phyloP scores from a whole-genome alignment of 805 yeast genomes.

The Metschnikowia amazonensis region DNA sequence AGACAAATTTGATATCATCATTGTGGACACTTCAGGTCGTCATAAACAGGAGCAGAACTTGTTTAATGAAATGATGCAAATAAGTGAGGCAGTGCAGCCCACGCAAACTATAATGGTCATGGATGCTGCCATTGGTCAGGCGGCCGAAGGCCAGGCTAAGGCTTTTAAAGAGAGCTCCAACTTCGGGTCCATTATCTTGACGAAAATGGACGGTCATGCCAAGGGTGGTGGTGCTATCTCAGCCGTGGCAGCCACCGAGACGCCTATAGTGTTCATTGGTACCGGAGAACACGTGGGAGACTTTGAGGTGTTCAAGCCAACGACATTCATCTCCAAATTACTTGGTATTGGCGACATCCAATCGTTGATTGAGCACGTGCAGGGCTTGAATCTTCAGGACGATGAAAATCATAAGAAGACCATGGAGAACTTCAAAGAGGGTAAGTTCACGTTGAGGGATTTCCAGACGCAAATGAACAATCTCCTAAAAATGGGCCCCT shows the following conservation, averaged over 20 bases:
- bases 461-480: conserved; percentile 93
- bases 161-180: conserved; percentile 92
- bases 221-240: conserved; percentile 99
- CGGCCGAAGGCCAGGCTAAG: conserved; percentile 90
- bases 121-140: conserved; percentile 97
- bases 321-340: conserved; percentile 83
- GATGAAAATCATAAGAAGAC: conserved; percentile 79
- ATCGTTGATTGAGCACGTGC: conserved; percentile 90
- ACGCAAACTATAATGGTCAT: conserved; percentile 95
- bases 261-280: conserved; percentile 95
- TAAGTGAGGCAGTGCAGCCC: conserved; percentile 83
- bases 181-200: conserved; percentile 91
- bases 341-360: conserved; percentile 95
- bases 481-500: conserved; percentile 94
- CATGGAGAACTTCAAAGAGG: conserved; percentile 89
- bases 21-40: conserved; percentile 97
- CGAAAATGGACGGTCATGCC: conserved; percentile 98
- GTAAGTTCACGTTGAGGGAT: conserved; percentile 87
- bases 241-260: conserved; percentile 94
- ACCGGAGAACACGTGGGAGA: conserved; percentile 97
- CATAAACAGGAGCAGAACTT: conserved; percentile 92
- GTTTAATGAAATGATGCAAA: conserved; percentile 93
- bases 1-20: conserved; percentile 87
- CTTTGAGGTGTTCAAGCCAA: conserved; percentile 86
- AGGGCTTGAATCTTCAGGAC: conserved; percentile 65